Evolutionary conservation across 495 filamentous ascomycete genomes (phyloP).

Genomic region (Xylaria nigripes): DNA sequence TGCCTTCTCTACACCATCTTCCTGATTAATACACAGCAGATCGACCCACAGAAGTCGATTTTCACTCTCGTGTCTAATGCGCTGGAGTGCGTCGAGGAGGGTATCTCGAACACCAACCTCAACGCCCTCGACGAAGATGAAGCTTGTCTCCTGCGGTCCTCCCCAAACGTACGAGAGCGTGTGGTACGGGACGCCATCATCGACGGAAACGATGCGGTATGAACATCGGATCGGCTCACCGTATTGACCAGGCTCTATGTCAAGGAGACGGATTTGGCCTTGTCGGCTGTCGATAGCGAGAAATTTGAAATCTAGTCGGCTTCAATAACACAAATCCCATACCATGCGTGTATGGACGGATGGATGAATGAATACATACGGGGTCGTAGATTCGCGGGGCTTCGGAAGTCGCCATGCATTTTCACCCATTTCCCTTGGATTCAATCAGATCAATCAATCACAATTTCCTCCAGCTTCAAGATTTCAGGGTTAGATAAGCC

Average conservation of each 20-base stretch:
- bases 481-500: no score
- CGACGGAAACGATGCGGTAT: constrained; percentile 1
- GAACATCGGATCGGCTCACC: constrained; percentile 12
- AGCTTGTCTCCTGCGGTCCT: background rate
- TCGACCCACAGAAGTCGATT: constrained; percentile 24
- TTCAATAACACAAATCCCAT: background rate
- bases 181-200: constrained; percentile 17
- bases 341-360: background rate
- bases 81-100: constrained; percentile 17
- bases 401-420: no score
- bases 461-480: no score
- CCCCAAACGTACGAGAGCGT: constrained; percentile 34
- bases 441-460: no score
- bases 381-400: background rate
- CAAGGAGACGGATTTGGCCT: constrained; percentile 12
- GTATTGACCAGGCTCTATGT: constrained; percentile 7
- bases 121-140: constrained; percentile 13
- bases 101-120: constrained; percentile 7
- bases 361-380: background rate
- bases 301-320: background rate
- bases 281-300: constrained; percentile 6
- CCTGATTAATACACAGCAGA: constrained; percentile 20
- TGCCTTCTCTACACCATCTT: constrained; percentile 25
- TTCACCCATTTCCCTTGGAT: no score
- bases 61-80: constrained; percentile 13